Percentiles rank a stretch among this genome's conserved stretches.
Evolutionary conservation across 495 filamentous ascomycete species (phyloP).

Genomic region (Xylaria grammica): DNA sequence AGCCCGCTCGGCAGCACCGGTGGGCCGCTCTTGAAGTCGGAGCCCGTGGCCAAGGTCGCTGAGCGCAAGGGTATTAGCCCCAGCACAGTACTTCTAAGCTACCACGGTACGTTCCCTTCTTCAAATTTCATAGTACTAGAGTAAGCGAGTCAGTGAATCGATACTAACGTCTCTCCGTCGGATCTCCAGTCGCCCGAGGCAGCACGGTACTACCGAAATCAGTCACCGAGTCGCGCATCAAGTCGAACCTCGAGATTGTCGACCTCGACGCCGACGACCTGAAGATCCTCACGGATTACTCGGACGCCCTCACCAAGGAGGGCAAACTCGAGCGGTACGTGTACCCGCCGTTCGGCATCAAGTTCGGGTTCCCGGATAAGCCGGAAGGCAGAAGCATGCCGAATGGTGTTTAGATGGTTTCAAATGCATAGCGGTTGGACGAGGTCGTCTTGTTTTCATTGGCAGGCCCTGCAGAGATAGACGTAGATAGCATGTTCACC

Average conservation of each 20-base stretch:
- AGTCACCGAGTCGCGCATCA: conserved; percentile 73
- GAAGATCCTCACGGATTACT: conserved; percentile 66
- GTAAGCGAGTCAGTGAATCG: no score
- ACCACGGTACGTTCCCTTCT: conserved; percentile 63
- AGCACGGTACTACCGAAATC: conserved; percentile 81
- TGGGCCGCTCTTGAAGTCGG: conserved; percentile 70
- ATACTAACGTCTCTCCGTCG: conserved; percentile 30
- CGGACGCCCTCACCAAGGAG: conserved; percentile 60
- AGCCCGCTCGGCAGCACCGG: conserved; percentile 80
- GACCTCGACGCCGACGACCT: conserved; percentile 70
- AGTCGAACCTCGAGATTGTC: conserved; percentile 72
- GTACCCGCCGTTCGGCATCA: conserved; percentile 76
- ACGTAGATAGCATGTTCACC: not conserved
- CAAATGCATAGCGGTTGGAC: not conserved
- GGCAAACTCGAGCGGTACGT: conserved; percentile 73
- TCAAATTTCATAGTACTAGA: no score
- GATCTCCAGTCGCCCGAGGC: conserved; percentile 65
- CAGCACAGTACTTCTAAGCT: conserved; percentile 71
- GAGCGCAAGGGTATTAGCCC: conserved; percentile 69
- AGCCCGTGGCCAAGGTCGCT: conserved; percentile 70
- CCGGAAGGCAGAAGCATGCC: conserved; percentile 34
- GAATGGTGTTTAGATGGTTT: conserved; percentile 28
- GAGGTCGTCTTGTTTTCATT: not conserved
- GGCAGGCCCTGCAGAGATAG: not conserved
- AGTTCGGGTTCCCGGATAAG: conserved; percentile 82